Base-by-base conservation (phyloP, 2,329 filamentous ascomycete species). In the Ascochyta lentis region DNA sequence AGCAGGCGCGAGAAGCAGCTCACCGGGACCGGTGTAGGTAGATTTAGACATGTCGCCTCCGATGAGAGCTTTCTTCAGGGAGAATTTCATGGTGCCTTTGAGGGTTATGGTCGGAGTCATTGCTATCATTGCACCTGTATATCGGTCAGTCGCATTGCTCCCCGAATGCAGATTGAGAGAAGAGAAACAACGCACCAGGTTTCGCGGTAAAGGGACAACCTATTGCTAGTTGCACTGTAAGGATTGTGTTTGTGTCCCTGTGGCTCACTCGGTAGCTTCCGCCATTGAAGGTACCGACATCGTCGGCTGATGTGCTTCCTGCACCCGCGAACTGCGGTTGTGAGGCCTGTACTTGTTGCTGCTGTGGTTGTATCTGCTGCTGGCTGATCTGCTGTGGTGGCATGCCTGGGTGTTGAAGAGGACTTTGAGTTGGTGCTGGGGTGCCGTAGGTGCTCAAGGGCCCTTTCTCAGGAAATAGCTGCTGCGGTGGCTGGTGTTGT, bases 231-330 rank as follows among this genome's bases (percentile, higher is more conserved):
- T 97, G 94, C 22, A 97, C 77, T 0, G 93, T 98, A 59, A 97
- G 77, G 63, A 97, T 89, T 1, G 90, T 92, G 74, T 98, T 99
- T 55, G 86, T 89, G 75, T 97, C 92, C 22, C 95, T 84, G 72
- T 99, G 95, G 69, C 91, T 95, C 71, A 98, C 92, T 39, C 95
- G 85, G 74, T 94, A 99, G 70, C 90, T 94, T 12, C 95, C 95
- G 15, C 95, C 95, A 72, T 98, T 98, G 81, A 98, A 99, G 0
- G 90, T 95, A n/a, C 95, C 95, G 1, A 96, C 86, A 65, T 96
- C 93, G 74, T 98, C 95, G 27, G 86, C 81, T 0, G 84, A 83
- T 0, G 88, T 81, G 33, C 77, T 77, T 0, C 57, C 59, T 43
- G 77, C 76, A n/a, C 76, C 75, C 23, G 55, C 51, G 23, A 63